A percentile compares a stretch with the other conserved stretches of the same genome.
phyloP scores from a whole-genome alignment of 1,139 yeast genomes.

The Pichia sp. region DNA sequence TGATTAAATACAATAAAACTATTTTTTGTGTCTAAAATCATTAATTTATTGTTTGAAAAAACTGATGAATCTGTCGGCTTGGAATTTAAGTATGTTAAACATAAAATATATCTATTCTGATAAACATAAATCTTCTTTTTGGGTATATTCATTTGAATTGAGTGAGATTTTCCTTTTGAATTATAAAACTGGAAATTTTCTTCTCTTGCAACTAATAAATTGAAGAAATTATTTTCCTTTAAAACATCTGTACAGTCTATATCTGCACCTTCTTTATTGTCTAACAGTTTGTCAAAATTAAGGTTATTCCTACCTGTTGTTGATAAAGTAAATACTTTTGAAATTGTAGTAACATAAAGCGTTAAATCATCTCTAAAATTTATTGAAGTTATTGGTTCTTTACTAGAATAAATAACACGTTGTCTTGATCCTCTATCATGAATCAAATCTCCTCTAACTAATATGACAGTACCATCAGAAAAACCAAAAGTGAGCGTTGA shows the following conservation, averaged over 20 bases:
- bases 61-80: slow-evolving; percentile 24
- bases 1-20: slow-evolving; percentile 67
- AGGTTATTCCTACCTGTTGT: slow-evolving; percentile 78
- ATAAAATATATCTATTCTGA: slow-evolving; percentile 43
- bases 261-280: slow-evolving; percentile 61
- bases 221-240: slow-evolving; percentile 37
- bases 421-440: slow-evolving; percentile 91
- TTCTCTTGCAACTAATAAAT: slow-evolving; percentile 46
- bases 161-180: slow-evolving; percentile 48
- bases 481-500: slow-evolving; percentile 76
- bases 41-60: slow-evolving; percentile 41
- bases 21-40: slow-evolving; percentile 62
- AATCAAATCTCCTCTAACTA: slow-evolving; percentile 80
- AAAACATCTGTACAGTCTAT: slow-evolving; percentile 53
- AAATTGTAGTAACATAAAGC: slow-evolving; percentile 62
- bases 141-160: slow-evolving; percentile 52
- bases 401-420: slow-evolving; percentile 63
- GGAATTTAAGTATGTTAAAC: slow-evolving; percentile 43
- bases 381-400: slow-evolving; percentile 79
- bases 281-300: slow-evolving; percentile 56
- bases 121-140: slow-evolving; percentile 49
- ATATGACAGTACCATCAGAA: slow-evolving; percentile 77
- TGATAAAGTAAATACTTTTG: slow-evolving; percentile 63
- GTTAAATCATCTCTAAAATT: slow-evolving; percentile 43
- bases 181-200: slow-evolving; percentile 51